phyloP scores from a whole-genome alignment of 2,329 filamentous ascomycete species.

The Colletotrichum euphorbiae region DNA sequence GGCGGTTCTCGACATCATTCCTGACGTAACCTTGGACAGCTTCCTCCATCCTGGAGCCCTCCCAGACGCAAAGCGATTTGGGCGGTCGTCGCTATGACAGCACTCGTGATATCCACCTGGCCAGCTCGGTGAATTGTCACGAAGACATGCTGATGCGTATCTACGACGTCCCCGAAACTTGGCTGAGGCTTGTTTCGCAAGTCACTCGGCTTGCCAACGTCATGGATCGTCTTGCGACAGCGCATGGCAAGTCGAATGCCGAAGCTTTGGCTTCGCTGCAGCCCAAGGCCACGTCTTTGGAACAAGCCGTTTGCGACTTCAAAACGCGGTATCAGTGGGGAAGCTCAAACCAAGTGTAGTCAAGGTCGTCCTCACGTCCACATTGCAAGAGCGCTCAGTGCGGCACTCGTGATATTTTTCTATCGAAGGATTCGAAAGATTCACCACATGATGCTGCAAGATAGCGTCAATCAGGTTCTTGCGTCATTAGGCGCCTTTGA shows the following conservation, averaged over 20 bases:
- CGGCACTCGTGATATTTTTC: conserved; percentile 14
- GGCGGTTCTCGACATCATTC: background rate
- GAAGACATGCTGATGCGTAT: conserved; percentile 16
- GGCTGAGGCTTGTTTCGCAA: conserved; percentile 3
- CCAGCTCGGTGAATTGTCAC: background rate
- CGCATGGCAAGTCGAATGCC: background rate
- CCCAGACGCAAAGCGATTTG: background rate
- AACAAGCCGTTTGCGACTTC: conserved; percentile 1
- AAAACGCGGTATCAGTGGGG: background rate
- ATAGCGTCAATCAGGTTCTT: conserved; percentile 14
- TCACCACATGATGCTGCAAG: background rate
- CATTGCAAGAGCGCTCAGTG: conserved; percentile 11
- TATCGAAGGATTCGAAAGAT: conserved; percentile 8
- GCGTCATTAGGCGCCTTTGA: background rate
- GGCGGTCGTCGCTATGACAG: background rate
- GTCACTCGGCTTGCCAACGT: conserved; percentile 10
- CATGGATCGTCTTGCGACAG: conserved; percentile 8
- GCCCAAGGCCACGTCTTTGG: background rate
- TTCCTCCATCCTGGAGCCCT: conserved; percentile 10
- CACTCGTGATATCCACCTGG: conserved; percentile 8
- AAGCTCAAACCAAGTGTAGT: background rate
- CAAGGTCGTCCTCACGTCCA: conserved; percentile 3
- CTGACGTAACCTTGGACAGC: conserved; percentile 6
- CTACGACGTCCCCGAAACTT: conserved; percentile 10
- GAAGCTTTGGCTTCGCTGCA: background rate